These are phyloP conservation scores for Flaveria trinervia DNA, from an alignment of 129 eudicot species.

Conservation along the genomic window DNA sequence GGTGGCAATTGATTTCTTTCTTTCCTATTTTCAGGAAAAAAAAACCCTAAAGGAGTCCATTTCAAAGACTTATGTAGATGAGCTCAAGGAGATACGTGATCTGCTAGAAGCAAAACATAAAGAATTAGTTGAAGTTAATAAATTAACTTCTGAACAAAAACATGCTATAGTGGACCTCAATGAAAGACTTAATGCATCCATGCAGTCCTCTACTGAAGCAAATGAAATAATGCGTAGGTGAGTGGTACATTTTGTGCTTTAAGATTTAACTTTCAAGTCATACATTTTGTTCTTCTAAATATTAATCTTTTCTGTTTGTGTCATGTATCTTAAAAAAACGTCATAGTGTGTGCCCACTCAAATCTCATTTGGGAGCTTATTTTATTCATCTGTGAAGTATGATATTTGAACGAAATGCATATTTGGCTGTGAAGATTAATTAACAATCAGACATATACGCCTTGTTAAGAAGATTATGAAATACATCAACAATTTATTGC, in stretches of 20 bases:
- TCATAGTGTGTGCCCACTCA: background rate
- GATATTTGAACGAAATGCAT: conserved; percentile 11
- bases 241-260: conserved; percentile 30
- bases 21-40: conserved; percentile 62
- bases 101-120: conserved; percentile 68
- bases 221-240: conserved; percentile 82
- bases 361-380: background rate
- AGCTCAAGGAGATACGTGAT: conserved; percentile 58
- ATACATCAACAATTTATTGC: background rate
- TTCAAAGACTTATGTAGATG: conserved; percentile 55
- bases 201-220: conserved; percentile 82
- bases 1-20: background rate
- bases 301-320: background rate
- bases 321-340: conserved; percentile 5
- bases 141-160: conserved; percentile 70
- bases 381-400: background rate
- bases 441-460: background rate
- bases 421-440: conserved; percentile 2
- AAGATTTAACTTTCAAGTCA: background rate
- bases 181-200: conserved; percentile 73
- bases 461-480: conserved; percentile 3
- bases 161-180: conserved; percentile 82
- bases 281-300: background rate
- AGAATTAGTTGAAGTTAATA: conserved; percentile 56
- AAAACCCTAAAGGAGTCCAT: conserved; percentile 72